Evolutionary conservation across 2,329 filamentous ascomycete genomes (phyloP).

Genomic region (Nemania sp.): DNA sequence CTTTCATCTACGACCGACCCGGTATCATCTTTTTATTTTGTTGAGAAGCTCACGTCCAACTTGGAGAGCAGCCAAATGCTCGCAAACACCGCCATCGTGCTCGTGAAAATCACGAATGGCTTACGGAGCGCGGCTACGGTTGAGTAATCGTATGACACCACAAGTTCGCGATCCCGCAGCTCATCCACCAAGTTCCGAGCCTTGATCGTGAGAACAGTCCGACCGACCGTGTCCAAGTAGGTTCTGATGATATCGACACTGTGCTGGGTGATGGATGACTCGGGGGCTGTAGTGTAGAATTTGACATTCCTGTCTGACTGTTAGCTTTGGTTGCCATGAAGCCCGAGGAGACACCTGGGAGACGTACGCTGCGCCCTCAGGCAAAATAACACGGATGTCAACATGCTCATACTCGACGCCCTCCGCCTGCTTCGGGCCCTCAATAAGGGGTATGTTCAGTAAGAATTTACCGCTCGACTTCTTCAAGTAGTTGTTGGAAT

Average conservation of each 20-base stretch:
- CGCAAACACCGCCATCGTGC: conserved; percentile 74
- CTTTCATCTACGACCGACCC: conserved; percentile 21
- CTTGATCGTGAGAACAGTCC: conserved; percentile 79
- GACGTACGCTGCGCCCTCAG: conserved; percentile 84
- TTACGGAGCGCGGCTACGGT: conserved; percentile 78
- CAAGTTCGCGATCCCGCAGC: conserved; percentile 77
- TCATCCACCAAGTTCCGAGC: conserved; percentile 91
- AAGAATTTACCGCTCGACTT: conserved; percentile 73
- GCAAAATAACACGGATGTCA: conserved; percentile 80
- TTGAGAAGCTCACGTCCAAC: conserved; percentile 77
- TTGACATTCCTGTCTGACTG: conserved; percentile 73
- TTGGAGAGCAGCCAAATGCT: conserved; percentile 75
- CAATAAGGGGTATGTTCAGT: conserved; percentile 88
- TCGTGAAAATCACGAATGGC: conserved; percentile 78
- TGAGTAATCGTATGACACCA: conserved; percentile 88
- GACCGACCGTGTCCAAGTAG: conserved; percentile 91
- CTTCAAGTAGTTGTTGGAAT: conserved; percentile 75
- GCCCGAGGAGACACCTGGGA: conserved; percentile 19
- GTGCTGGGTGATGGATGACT: conserved; percentile 62
- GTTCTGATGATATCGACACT: conserved; percentile 73
- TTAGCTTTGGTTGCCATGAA: conserved; percentile 45
- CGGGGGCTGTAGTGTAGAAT: conserved; percentile 74
- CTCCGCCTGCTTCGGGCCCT: conserved; percentile 85
- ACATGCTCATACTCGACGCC: conserved; percentile 85
- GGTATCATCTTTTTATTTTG: conserved; percentile 48